Conservation (phyloP, 495 filamentous ascomycete species). For the Xylaria acuta region DNA sequence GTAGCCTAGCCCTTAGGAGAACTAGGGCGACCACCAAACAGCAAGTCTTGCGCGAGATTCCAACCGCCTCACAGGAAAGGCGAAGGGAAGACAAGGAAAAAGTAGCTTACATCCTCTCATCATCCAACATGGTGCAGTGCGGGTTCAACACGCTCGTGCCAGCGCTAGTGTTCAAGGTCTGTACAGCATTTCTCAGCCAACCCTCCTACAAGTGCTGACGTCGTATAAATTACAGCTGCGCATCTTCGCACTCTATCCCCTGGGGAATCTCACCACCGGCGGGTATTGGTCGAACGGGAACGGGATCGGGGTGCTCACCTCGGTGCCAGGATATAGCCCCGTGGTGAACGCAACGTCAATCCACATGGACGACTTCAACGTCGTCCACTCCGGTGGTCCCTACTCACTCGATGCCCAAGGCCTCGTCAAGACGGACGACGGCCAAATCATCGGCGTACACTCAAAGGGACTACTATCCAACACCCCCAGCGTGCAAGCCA, state of each 20-base stretch:
- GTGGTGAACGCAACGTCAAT: not conserved
- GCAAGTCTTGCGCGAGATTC: too few species aligned
- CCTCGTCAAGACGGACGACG: not conserved
- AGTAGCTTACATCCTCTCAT: not conserved
- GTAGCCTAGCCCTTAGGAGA: too few species aligned
- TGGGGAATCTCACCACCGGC: not conserved
- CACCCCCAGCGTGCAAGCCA: not conserved
- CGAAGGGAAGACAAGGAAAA: too few species aligned
- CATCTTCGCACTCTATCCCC: not conserved
- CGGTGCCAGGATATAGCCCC: not conserved
- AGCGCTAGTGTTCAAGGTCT: not conserved
- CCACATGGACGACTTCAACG: constrained; percentile 2
- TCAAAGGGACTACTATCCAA: not conserved
- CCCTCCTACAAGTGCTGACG: too few species aligned
- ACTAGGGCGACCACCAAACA: too few species aligned
- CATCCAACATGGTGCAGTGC: not conserved
- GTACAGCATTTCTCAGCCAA: not conserved
- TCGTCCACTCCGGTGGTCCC: not conserved
- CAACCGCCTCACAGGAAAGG: too few species aligned
- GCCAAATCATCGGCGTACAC: not conserved
- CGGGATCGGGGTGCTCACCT: not conserved
- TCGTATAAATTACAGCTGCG: too few species aligned
- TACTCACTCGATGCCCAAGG: not conserved
- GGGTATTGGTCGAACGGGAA: not conserved
- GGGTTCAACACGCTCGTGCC: constrained; percentile 3